phyloP scores from a whole-genome alignment of 352 stramenopile species.

The Phytophthora litchii region DNA sequence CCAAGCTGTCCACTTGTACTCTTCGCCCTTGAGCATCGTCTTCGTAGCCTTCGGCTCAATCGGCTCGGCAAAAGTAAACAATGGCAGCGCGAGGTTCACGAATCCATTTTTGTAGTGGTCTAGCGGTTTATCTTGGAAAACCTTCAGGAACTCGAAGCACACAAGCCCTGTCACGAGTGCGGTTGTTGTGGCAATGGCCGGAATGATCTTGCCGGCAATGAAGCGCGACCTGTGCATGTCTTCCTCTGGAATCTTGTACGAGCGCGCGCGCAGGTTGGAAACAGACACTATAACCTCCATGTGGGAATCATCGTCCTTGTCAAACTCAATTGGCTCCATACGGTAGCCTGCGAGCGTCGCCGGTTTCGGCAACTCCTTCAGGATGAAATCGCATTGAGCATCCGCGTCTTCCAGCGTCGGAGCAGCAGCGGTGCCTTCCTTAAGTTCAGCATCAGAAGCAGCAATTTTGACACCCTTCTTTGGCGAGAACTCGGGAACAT shows the following conservation, averaged over 20 bases:
- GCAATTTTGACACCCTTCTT: slow-evolving; percentile 98
- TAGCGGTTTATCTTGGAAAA: slow-evolving; percentile 89
- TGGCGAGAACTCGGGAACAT: slow-evolving; percentile 94
- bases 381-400: slow-evolving; percentile 72
- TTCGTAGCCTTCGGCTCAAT: slow-evolving; percentile 93
- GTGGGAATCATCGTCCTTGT: slow-evolving; percentile 98
- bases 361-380: slow-evolving; percentile 85
- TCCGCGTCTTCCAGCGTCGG: slow-evolving; percentile 73
- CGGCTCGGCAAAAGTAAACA: slow-evolving; percentile 98
- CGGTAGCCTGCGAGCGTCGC: slow-evolving; percentile 88
- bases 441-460: slow-evolving; percentile 97
- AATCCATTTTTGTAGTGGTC: slow-evolving; percentile 99
- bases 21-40: slow-evolving; percentile 93
- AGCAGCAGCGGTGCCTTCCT: slow-evolving; percentile 62
- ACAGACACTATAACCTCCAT: slow-evolving; percentile 98
- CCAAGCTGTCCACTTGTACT: slow-evolving; percentile 98
- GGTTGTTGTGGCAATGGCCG: slow-evolving; percentile 99
- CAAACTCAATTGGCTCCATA: slow-evolving; percentile 96
- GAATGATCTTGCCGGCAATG: slow-evolving; percentile 99
- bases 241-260: slow-evolving; percentile 98
- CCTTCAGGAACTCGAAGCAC: slow-evolving; percentile 98
- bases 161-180: slow-evolving; percentile 98
- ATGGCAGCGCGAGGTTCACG: slow-evolving; percentile 97
- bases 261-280: slow-evolving; percentile 96
- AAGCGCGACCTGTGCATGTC: slow-evolving; percentile 98